phyloP scores from a whole-genome alignment of 768 basidiomycete species.

The Leccinum truebloodii region DNA sequence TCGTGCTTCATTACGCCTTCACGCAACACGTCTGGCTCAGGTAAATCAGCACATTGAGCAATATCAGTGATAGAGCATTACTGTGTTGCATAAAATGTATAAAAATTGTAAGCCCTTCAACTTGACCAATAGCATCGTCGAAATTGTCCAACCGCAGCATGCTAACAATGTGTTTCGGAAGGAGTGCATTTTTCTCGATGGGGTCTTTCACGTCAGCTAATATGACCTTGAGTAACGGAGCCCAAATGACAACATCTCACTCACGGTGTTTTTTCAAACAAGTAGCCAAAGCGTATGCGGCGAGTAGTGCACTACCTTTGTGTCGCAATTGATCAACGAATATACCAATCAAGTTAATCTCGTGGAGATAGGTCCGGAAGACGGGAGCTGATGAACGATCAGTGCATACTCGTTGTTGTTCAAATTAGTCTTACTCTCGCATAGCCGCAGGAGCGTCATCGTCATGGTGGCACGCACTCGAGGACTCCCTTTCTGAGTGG shows the following conservation, averaged over 20 bases:
- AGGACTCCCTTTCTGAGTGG: conserved; percentile 1
- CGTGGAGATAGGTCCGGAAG: conserved; percentile 12
- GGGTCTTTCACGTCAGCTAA: conserved; percentile 16
- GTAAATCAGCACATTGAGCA: not conserved
- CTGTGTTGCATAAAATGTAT: conserved; percentile 21
- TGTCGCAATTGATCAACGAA: conserved; percentile 20
- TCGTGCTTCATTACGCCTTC: conserved; percentile 12
- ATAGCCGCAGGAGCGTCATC: conserved; percentile 24
- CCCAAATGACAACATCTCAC: not conserved
- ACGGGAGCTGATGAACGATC: conserved; percentile 5
- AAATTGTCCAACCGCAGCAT: conserved; percentile 27
- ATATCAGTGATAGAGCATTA: conserved; percentile 4
- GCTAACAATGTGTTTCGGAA: conserved; percentile 15
- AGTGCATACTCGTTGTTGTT: not conserved
- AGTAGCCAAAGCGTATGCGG: conserved; percentile 21
- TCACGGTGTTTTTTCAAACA: conserved; percentile 20
- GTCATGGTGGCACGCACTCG: conserved; percentile 25
- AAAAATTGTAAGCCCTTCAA: conserved; percentile 29
- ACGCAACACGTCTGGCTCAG: conserved; percentile 14
- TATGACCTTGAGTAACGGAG: not conserved
- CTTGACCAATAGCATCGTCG: conserved; percentile 24
- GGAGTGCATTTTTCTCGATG: conserved; percentile 4
- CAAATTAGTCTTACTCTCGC: conserved; percentile 15
- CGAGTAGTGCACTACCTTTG: conserved; percentile 19
- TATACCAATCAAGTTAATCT: conserved; percentile 5